A percentile compares a stretch with the other conserved stretches of the same genome.
These are phyloP conservation scores for Auricularia sp. DNA, from an alignment of 768 basidiomycete species.

Conservation along the genomic window DNA sequence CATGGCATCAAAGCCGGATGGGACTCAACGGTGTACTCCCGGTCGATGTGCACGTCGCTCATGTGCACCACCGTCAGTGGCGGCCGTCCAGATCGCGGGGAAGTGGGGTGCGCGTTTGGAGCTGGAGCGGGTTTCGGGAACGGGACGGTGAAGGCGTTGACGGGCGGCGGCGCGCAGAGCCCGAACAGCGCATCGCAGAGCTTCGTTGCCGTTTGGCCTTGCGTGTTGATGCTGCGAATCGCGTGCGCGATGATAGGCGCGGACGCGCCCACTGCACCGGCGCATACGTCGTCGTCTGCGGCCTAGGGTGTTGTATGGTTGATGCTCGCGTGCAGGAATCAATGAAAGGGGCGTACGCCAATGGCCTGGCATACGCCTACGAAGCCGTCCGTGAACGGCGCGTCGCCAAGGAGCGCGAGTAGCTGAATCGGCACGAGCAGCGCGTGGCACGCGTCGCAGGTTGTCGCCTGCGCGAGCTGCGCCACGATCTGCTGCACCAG, in stretches of 20 bases:
- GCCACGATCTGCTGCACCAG: too few species aligned
- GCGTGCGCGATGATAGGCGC: slow-evolving; percentile 50
- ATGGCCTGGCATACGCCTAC: too few species aligned
- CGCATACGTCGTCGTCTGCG: slow-evolving; percentile 48
- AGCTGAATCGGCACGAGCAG: slow-evolving; percentile 36
- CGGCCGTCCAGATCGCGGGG: slow-evolving; percentile 26
- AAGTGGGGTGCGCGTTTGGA: slow-evolving; percentile 25
- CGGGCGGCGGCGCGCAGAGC: slow-evolving; percentile 39
- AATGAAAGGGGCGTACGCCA: too few species aligned
- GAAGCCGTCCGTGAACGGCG: too few species aligned
- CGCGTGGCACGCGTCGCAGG: slow-evolving; percentile 42
- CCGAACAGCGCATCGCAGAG: slow-evolving; percentile 47
- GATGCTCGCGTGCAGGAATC: too few species aligned
- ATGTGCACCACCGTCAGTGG: slow-evolving; percentile 52
- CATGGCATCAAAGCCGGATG: too few species aligned
- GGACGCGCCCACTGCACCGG: slow-evolving; percentile 38
- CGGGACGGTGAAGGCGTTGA: slow-evolving; percentile 33
- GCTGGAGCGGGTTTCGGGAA: slow-evolving; percentile 22
- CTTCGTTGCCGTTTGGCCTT: slow-evolving; percentile 39
- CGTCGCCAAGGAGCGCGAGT: slow-evolving; percentile 39
- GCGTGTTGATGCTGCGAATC: slow-evolving; percentile 36
- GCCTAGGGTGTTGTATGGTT: slow-evolving; percentile 21
- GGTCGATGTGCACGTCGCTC: slow-evolving; percentile 54
- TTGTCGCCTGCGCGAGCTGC: slow-evolving; percentile 32
- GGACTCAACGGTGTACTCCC: slow-evolving; percentile 34